Base-by-base conservation (phyloP, 805 yeast genomes). In the Candida taoyuanica region DNA sequence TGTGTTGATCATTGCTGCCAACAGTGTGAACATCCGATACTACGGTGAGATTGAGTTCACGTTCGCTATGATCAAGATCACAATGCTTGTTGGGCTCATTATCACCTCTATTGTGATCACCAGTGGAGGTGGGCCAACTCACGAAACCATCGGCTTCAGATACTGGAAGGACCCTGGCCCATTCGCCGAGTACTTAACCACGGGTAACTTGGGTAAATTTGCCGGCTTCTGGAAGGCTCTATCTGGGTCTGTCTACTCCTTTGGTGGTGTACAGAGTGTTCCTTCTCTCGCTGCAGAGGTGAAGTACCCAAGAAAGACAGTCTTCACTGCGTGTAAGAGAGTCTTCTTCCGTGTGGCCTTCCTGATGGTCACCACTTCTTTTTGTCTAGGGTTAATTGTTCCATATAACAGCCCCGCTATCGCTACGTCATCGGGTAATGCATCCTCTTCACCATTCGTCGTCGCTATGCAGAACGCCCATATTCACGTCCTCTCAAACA, bases 191-290 rank as follows among this genome's bases (percentile, higher is more conserved):
- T 45, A 42, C 29, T 5, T 49, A 40, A 45, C 49, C 9, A 61
- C 67, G 4, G 58, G 58, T 9, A 53, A 51, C 3, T 64, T 79
- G 11, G 87, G 85, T 28, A 69, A 65, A 41, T 78, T 81, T 53
- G 62, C 75, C 20, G 84, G 79, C 3, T 66, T 77, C 39, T 74
- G 78, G 73, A 71, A 74, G 13, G 74, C 74, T 24, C 61, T 78
- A 31, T 68, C 76, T 39, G 74, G 73, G 48, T 21, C 9, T 21
- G 84, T 76, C 8, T 78, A 75, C 48, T 71, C 81, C 5, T 77
- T 74, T 50, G 73, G 77, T 45, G 64, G 76, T 37, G 59, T 78
- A 13, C 83, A 78, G 60, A 63, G 76, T 46, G 67, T 78, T 44
- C 73, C 69, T 5, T 56, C 68, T 31, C 63, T 76, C 16, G 71